Evolutionary conservation across 2,329 filamentous ascomycete genomes (phyloP), one percentile per base, ranked within the genome.

Genomic region (Talaromyces amestolkiae): DNA sequence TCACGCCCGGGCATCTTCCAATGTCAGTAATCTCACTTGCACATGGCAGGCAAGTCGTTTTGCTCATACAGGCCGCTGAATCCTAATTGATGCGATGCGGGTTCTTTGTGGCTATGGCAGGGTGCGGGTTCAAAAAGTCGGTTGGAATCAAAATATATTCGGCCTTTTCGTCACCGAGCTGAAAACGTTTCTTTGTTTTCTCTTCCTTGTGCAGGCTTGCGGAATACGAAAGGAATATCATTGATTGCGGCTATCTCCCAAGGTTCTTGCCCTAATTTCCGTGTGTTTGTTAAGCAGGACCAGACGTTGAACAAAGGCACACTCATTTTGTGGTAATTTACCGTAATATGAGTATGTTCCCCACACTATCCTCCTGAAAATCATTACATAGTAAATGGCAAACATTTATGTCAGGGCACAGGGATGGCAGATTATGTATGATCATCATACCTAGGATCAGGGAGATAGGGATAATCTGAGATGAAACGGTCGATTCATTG

Each of bases 211-310:
- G 27, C 41, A 5, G 15, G 33, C 17, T 33, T 7, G 19, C 22
- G 27, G 35, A 49, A 51, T 56, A 35, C 27, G 51, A 37, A 41
- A n/a, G 17, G 17, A 51, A 51, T 19, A 54, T 31, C 59, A 54
- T 31, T 27, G 60, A 62, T 54, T 54, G 60, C 45, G 47, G 60
- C 60, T 54, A 11, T 35, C 59, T 61, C 17, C 45, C 53, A 39
- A 56, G 31, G 33, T 31, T 31, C 13, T n/a, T 51, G 33, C n/a
- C 33, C 11, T 51, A 60, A 31, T 11, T 39, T 39, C 22, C 19
- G 24, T 5, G 27, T 31, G 3, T 31, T 13, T 51, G 45, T 54
- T 35, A 54, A 24, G 49, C 49, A 33, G 17, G 33, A 35, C 27
- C 27, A 13, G 51, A 35, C 31, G 53, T 37, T 35, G 8, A 5